Conservation (phyloP, 768 basidiomycete species). For the Agaricus blazei region DNA sequence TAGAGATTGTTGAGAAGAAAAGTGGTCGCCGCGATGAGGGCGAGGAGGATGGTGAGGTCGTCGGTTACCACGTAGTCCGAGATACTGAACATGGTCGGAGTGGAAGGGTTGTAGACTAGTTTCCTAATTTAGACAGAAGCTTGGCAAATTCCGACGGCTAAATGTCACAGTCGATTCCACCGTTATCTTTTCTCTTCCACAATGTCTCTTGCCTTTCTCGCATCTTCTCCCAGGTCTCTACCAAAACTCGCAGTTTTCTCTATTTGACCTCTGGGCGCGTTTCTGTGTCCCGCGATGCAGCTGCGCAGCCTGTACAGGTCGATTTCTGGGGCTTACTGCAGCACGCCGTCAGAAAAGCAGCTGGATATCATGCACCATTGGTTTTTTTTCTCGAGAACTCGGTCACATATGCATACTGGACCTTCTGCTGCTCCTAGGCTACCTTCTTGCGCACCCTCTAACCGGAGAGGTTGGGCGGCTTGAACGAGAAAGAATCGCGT, state of each 20-base stretch:
- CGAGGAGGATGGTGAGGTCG: constrained; percentile 74
- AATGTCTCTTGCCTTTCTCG: neutral
- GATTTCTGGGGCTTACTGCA: constrained; percentile 3
- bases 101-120: neutral
- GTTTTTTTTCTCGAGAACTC: neutral
- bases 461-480: constrained; percentile 3
- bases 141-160: constrained; percentile 11
- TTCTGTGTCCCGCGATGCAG: neutral
- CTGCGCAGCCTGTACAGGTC: neutral
- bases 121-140: constrained; percentile 3
- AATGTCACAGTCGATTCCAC: constrained; percentile 1
- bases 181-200: constrained; percentile 2
- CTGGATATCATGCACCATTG: constrained; percentile 2
- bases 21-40: constrained; percentile 69
- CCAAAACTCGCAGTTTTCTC: neutral
- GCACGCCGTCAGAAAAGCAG: neutral
- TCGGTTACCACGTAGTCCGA: constrained; percentile 67
- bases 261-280: neutral
- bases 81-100: constrained; percentile 27
- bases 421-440: neutral
- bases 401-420: constrained; percentile 4
- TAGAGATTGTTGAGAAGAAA: constrained; percentile 76
- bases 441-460: constrained; percentile 1
- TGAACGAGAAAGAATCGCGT: constrained; percentile 14
- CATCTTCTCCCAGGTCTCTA: neutral